phyloP scores from a whole-genome alignment of 1,139 yeast genomes.

The Geotrichum aggregatum region DNA sequence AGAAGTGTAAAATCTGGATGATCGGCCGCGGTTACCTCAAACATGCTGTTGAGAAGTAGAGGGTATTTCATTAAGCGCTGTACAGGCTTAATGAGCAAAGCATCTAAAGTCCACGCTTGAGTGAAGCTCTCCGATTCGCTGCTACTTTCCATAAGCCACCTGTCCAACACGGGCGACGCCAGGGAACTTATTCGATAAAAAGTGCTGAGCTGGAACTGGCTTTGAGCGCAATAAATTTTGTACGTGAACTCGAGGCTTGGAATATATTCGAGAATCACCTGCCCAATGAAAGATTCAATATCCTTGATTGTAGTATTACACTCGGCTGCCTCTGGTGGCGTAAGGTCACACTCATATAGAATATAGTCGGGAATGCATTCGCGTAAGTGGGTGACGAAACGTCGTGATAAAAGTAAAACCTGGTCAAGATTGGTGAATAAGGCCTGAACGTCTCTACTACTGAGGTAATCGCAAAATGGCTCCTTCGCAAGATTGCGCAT shows the following conservation, averaged over 20 bases:
- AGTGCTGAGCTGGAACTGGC: constrained; percentile 35
- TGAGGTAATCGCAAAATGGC: constrained; percentile 31
- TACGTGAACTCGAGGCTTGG: constrained; percentile 37
- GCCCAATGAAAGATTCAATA: constrained; percentile 35
- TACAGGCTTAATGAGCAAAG: constrained; percentile 44
- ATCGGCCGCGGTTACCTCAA: constrained; percentile 31
- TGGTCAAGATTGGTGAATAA: constrained; percentile 37
- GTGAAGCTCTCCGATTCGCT: constrained; percentile 33
- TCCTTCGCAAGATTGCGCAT: constrained; percentile 28
- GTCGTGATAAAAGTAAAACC: constrained; percentile 32
- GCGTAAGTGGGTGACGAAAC: constrained; percentile 31
- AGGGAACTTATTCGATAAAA: constrained; percentile 28
- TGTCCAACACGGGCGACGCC: constrained; percentile 33
- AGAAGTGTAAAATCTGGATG: constrained; percentile 37
- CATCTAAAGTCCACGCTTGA: constrained; percentile 43
- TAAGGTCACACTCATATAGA: constrained; percentile 22
- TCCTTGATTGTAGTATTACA: constrained; percentile 26
- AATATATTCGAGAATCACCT: constrained; percentile 34
- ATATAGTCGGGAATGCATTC: constrained; percentile 31
- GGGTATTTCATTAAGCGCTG: constrained; percentile 44
- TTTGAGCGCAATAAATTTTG: constrained; percentile 35
- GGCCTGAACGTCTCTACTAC: constrained; percentile 31
- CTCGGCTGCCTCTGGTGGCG: constrained; percentile 22
- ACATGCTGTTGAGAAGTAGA: constrained; percentile 34
- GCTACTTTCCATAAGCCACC: constrained; percentile 36